Conservation (phyloP, 129 eudicot genomes). For the Escallonia herrerae region DNA sequence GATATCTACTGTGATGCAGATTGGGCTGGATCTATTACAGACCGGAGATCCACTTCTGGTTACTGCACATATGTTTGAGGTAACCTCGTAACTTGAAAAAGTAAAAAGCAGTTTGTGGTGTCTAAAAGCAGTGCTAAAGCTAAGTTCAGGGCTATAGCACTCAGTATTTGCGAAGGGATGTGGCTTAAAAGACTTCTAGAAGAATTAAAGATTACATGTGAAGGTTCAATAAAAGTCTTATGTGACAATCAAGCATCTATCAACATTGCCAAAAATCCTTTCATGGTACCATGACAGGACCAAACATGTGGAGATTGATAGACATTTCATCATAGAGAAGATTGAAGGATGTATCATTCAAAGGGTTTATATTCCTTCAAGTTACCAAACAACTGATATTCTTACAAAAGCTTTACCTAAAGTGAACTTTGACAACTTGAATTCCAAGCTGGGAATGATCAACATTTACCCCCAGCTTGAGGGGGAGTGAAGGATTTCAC, state of each 20-base stretch:
- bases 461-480: too few relatives aligned
- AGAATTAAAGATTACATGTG: too few relatives aligned
- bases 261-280: not conserved
- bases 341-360: not conserved
- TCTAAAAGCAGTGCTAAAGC: constrained; percentile 7
- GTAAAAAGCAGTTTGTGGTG: constrained; percentile 20
- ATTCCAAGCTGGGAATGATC: too few relatives aligned
- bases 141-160: constrained; percentile 10
- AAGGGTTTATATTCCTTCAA: too few relatives aligned
- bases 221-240: too few relatives aligned
- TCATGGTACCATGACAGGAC: constrained; percentile 7
- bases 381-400: too few relatives aligned
- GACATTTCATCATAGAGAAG: not conserved
- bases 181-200: not conserved
- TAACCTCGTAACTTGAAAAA: constrained; percentile 9
- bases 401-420: too few relatives aligned
- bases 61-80: constrained; percentile 1
- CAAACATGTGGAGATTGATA: not conserved
- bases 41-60: not conserved
- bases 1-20: constrained; percentile 1
- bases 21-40: not conserved
- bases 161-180: constrained; percentile 3
- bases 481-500: too few relatives aligned
- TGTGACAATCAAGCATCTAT: too few relatives aligned
- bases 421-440: too few relatives aligned